Base-by-base conservation (phyloP, 1,284 basidiomycete species). In the Heterobasidion parviporum region DNA sequence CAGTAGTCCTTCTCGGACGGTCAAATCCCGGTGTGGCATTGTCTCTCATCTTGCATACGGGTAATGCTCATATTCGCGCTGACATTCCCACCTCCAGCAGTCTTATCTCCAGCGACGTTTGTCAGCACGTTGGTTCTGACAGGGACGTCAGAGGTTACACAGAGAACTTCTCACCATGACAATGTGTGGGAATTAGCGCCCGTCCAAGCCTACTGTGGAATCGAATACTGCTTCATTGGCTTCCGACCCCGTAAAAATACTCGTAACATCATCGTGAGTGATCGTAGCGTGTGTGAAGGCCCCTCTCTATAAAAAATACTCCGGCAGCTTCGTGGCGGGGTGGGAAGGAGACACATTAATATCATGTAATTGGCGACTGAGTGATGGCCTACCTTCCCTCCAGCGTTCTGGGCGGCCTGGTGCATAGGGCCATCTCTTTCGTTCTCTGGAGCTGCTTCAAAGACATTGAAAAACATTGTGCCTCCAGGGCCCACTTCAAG, bases 401-500 rank as follows among this genome's bases (percentile, higher is more conserved):
- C 80, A 38, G 78, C 81, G 64, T 76, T 87, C 66, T 88, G 86
- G 9, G 79, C 77, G 8, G 78, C 79, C 64, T 90, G 88, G 54
- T 92, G 86, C 60, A 67, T 81, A 1, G 89, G 89, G 1, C 89
- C 89, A 66, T 92, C 89, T 54, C 87, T 73, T 63, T 97, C 96
- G 69, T 99, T 99, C 71, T 99, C 97, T 8, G 97, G 97, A 5
- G 97, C 97, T 3, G 97, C 97, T 64, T 97, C 93, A 67, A 99
- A 97, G 36, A 98, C 97, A 64, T 99, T 99, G 71, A 99, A 99
- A 72, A 91, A 94, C 79, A 92, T 92, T 26, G 74, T 74, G 48
- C 89, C 93, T 34, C 86, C 92, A 1, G 96, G 96, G 0, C 93
- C 92, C 26, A 99, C 92, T 74, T 99, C 96, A 54, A 99, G 75